These are phyloP conservation scores for Curvularia eragrostidis DNA, from an alignment of 2,329 filamentous ascomycete genomes.

Conservation along the genomic window DNA sequence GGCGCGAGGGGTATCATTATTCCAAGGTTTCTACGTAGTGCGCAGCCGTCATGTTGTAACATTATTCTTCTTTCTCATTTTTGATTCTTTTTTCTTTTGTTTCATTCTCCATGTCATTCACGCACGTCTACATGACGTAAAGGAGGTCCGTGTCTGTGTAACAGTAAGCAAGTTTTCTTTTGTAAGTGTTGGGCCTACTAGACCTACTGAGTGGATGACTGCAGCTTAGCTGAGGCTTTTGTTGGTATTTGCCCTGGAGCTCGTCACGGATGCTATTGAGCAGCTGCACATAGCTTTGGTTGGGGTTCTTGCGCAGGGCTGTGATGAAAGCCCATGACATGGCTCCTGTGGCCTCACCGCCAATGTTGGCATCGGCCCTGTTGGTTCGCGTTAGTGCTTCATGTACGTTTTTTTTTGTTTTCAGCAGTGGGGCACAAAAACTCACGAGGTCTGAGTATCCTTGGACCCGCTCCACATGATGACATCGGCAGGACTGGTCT, in stretches of 20 bases:
- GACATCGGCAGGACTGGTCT: constrained; percentile 93
- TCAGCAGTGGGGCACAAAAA: constrained; percentile 32
- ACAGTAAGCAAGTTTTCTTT: constrained; percentile 21
- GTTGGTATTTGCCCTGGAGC: constrained; percentile 82
- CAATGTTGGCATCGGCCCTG: constrained; percentile 89
- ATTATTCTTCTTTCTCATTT: not conserved
- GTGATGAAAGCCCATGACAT: constrained; percentile 98
- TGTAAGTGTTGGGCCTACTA: not conserved
- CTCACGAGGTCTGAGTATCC: constrained; percentile 90
- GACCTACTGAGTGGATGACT: constrained; percentile 88
- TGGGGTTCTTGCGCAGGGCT: constrained; percentile 87
- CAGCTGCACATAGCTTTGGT: constrained; percentile 95
- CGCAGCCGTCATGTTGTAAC: not conserved
- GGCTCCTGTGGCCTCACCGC: constrained; percentile 87
- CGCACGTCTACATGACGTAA: constrained; percentile 26
- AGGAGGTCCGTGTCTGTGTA: constrained; percentile 25
- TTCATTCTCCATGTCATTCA: not conserved
- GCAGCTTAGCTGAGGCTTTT: constrained; percentile 95
- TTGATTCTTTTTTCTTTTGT: not conserved
- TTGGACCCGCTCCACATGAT: constrained; percentile 98
- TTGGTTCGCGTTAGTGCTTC: not conserved
- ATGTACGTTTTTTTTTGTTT: too few relatives aligned
- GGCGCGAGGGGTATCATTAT: not conserved
- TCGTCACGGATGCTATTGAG: constrained; percentile 95
- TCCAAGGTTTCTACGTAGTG: not conserved